phyloP scores from a whole-genome alignment of 2,329 filamentous ascomycete species.

The Teratosphaeria viscida region DNA sequence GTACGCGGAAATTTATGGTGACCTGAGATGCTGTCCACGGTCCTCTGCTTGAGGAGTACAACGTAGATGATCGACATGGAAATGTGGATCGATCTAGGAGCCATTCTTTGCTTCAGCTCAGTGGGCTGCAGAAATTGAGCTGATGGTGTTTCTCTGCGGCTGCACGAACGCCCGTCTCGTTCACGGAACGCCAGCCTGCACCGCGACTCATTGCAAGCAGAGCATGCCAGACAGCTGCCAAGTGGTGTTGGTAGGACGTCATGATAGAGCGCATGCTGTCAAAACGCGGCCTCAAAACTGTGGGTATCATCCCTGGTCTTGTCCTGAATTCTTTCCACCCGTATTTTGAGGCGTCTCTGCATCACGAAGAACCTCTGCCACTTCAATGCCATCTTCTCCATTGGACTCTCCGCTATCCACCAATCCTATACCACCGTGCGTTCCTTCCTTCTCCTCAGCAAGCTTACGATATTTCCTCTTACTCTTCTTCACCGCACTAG shows the following conservation, averaged over 20 bases:
- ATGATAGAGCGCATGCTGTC: neutral
- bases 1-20: too few relatives aligned
- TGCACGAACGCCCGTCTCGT: neutral
- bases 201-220: neutral
- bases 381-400: neutral
- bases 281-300: neutral
- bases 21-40: too few relatives aligned
- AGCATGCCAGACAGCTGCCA: neutral
- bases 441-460: constrained; percentile 37
- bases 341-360: neutral
- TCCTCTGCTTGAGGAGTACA: too few relatives aligned
- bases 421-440: constrained; percentile 6
- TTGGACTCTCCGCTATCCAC: neutral
- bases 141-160: too few relatives aligned
- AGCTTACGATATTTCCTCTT: constrained; percentile 65
- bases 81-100: neutral
- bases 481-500: constrained; percentile 71
- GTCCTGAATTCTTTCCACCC: neutral
- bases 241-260: neutral
- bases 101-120: neutral
- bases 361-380: neutral
- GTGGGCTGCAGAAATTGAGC: too few relatives aligned
- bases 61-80: too few relatives aligned
- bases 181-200: neutral
- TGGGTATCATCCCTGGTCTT: neutral